Percentiles rank a stretch among this genome's conserved stretches.
Conservation (phyloP, 116 monocot genomes). For the Dioscorea cayenensis region DNA sequence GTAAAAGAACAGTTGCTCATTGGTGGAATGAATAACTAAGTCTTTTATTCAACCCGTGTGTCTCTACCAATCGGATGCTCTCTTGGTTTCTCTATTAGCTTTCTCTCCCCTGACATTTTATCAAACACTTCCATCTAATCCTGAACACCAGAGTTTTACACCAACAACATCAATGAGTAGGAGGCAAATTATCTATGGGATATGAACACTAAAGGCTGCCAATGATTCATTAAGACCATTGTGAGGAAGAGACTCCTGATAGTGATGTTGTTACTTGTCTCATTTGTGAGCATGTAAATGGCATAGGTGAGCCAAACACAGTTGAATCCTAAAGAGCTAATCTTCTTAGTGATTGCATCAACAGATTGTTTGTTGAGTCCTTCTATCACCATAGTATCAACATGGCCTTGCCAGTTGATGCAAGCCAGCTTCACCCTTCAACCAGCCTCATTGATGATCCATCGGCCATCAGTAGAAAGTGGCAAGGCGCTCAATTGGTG, state of each 20-base stretch:
- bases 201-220: slow-evolving; percentile 29
- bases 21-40: no score
- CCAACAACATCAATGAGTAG: slow-evolving; percentile 41
- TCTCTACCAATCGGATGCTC: no score
- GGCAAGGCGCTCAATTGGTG: background rate
- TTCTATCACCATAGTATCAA: slow-evolving; percentile 42
- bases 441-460: slow-evolving; percentile 37
- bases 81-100: no score
- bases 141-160: no score
- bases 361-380: slow-evolving; percentile 49
- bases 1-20: no score
- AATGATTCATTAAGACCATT: slow-evolving; percentile 39
- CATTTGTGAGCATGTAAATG: slow-evolving; percentile 28
- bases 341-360: slow-evolving; percentile 33
- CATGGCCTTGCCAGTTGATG: slow-evolving; percentile 52
- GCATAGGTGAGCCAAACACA: slow-evolving; percentile 60
- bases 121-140: no score
- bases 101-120: no score
- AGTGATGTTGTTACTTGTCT: slow-evolving; percentile 26
- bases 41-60: no score
- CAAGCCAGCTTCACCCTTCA: slow-evolving; percentile 53
- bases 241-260: slow-evolving; percentile 33
- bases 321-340: slow-evolving; percentile 38
- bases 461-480: slow-evolving; percentile 6
- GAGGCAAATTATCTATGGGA: slow-evolving; percentile 36